Evolutionary conservation across 2,329 filamentous ascomycete genomes (phyloP), one percentile per base, ranked within the genome.

Genomic region (Aureobasidium mangrovei): DNA sequence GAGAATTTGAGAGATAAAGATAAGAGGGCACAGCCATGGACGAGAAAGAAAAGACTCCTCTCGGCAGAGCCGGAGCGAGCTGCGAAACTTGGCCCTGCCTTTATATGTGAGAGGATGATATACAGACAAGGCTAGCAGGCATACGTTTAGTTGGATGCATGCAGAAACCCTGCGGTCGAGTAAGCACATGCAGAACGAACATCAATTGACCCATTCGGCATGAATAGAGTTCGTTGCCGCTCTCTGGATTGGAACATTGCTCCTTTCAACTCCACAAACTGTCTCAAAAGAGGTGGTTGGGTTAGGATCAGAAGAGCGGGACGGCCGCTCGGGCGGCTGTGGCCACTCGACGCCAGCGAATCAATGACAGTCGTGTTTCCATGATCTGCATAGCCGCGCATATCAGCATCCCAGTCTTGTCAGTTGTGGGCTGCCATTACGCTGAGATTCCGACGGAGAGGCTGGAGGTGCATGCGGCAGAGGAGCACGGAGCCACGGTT

Each of bases 281-380:
- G 49, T 42, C 47, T 52, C 31, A 35, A 52, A 52, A 35, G 40
- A 53, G 49, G 49, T 53, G 49, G 49, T 53, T 53, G 49, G 49
- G 18, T 42, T 42, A 7, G 36, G 39, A 51, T 24, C 28, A 41
- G 33, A 24, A 3, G 29, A 51, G 39, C 47, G 38, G 47, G 28
- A 41, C 47, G 24, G n/a, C 47, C 33, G 36, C 38, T 6, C 47
- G 47, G 24, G 38, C 38, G 47, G 47, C n/a, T 42, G 38, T n/a
- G 29, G 38, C 47, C 47, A 12, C 47, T 31, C 36, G 29, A 42
- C 38, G 47, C 47, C 38, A 51, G 47, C 47, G 38, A 51, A 51
- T 51, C 38, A 27, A 41, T 18, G 27, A 36, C 33, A 9, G 38
- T 26, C 47, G 38, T 51, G 47, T 8, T 42, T 36, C 28, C 12